These are phyloP conservation scores for Wickerhamiella australiensis DNA, from an alignment of 805 yeast species.

Conservation along the genomic window DNA sequence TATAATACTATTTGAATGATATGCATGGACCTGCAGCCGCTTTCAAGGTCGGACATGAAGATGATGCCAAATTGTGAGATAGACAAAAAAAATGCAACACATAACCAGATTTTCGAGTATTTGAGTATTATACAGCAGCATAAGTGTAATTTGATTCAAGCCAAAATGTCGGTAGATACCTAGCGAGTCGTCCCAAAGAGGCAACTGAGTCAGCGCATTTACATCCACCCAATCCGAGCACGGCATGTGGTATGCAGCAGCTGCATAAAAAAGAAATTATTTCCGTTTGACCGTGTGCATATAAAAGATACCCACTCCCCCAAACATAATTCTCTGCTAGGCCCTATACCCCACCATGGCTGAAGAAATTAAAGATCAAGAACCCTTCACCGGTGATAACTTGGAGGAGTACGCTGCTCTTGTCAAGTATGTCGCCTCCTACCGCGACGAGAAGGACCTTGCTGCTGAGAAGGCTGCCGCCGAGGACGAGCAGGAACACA, in stretches of 20 bases:
- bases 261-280: slow-evolving; percentile 16
- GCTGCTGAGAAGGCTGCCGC: slow-evolving; percentile 41
- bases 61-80: background rate
- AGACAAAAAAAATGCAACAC: background rate
- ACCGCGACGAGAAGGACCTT: slow-evolving; percentile 32
- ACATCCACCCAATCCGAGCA: slow-evolving; percentile 15
- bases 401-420: slow-evolving; percentile 30
- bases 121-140: too few relatives aligned
- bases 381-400: slow-evolving; percentile 32
- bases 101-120: background rate
- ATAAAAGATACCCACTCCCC: slow-evolving; percentile 11
- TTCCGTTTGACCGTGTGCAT: slow-evolving; percentile 13
- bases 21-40: slow-evolving; percentile 3
- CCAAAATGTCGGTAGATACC: too few relatives aligned
- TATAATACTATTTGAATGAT: background rate
- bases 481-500: slow-evolving; percentile 49
- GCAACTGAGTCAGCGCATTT: slow-evolving; percentile 5
- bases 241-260: slow-evolving; percentile 13
- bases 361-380: slow-evolving; percentile 21
- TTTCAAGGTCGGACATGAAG: background rate
- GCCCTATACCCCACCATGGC: slow-evolving; percentile 20
- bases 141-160: too few relatives aligned
- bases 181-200: background rate
- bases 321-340: background rate
- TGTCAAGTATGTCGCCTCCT: slow-evolving; percentile 28